These are phyloP conservation scores for Thermomyces lanuginosus DNA, from an alignment of 2,329 filamentous ascomycete species.

Conservation along the genomic window DNA sequence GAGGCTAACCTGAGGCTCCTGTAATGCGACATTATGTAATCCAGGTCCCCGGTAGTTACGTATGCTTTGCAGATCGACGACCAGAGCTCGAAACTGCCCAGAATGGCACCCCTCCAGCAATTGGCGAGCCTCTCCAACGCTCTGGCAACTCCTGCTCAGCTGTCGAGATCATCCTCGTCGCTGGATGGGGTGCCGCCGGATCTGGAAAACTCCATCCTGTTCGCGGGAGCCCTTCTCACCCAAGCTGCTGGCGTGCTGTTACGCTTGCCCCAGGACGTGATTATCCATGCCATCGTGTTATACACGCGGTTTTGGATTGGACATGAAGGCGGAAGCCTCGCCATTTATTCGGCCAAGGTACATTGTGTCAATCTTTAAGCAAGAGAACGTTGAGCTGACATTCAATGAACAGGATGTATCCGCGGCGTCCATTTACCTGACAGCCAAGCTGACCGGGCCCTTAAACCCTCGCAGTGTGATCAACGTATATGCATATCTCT, in stretches of 20 bases:
- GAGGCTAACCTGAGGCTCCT: not conserved
- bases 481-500: conserved; percentile 71
- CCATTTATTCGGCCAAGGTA: conserved; percentile 29
- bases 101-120: conserved; percentile 12
- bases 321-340: conserved; percentile 28
- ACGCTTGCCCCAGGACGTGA: conserved; percentile 67
- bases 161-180: conserved; percentile 28
- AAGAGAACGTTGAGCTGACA: conserved; percentile 1
- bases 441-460: conserved; percentile 67
- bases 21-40: not conserved
- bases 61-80: too few relatives aligned
- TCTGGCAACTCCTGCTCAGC: conserved; percentile 29
- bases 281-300: conserved; percentile 69
- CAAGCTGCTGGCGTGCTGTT: conserved; percentile 49
- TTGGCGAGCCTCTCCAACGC: conserved; percentile 29
- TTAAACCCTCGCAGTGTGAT: conserved; percentile 64
- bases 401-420: conserved; percentile 49
- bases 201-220: conserved; percentile 29
- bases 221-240: conserved; percentile 29
- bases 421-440: conserved; percentile 64
- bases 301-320: conserved; percentile 66
- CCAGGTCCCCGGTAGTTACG: too few relatives aligned
- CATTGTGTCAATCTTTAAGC: not conserved
- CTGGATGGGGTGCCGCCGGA: conserved; percentile 28
- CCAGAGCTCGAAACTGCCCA: too few relatives aligned